These are phyloP conservation scores for Heterobasidion irregulare DNA, from an alignment of 1,284 basidiomycete species.

Conservation along the genomic window DNA sequence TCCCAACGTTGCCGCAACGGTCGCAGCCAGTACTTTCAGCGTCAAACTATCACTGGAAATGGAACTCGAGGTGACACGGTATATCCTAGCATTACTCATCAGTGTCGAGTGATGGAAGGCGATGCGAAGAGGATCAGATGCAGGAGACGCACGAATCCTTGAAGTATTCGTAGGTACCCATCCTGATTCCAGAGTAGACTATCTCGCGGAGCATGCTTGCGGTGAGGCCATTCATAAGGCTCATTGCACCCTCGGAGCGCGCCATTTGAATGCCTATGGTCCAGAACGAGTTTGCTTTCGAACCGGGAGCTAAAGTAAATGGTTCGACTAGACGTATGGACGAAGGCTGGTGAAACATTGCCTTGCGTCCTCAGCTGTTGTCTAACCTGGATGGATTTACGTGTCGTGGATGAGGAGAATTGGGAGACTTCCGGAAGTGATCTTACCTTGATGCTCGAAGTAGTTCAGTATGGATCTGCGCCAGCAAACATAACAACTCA, in stretches of 20 bases:
- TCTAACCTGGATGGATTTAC: background rate
- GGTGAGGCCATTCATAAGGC: slow-evolving; percentile 25
- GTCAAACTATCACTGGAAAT: slow-evolving; percentile 23
- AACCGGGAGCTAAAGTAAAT: slow-evolving; percentile 17
- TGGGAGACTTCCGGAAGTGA: too few relatives aligned
- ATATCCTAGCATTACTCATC: slow-evolving; percentile 4
- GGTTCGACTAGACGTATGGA: background rate
- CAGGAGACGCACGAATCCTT: slow-evolving; percentile 24
- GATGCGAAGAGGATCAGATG: too few relatives aligned
- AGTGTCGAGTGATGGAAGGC: too few relatives aligned
- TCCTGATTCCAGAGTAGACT: slow-evolving; percentile 27
- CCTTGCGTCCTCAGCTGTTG: slow-evolving; percentile 27
- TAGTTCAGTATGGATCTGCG: background rate
- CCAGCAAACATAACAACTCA: slow-evolving; percentile 9
- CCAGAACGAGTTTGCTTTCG: slow-evolving; percentile 25
- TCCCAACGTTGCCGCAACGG: slow-evolving; percentile 26
- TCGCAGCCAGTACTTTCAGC: slow-evolving; percentile 26
- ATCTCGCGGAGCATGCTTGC: slow-evolving; percentile 29
- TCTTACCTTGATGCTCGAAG: slow-evolving; percentile 18
- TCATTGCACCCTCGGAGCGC: slow-evolving; percentile 22
- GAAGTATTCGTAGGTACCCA: slow-evolving; percentile 31
- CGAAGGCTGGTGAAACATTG: slow-evolving; percentile 8
- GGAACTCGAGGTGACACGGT: slow-evolving; percentile 17
- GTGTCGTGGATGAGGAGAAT: background rate
- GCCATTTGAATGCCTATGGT: slow-evolving; percentile 25